phyloP scores from a whole-genome alignment of 148 eudicot genomes.

The Vaccinium darrowii region DNA sequence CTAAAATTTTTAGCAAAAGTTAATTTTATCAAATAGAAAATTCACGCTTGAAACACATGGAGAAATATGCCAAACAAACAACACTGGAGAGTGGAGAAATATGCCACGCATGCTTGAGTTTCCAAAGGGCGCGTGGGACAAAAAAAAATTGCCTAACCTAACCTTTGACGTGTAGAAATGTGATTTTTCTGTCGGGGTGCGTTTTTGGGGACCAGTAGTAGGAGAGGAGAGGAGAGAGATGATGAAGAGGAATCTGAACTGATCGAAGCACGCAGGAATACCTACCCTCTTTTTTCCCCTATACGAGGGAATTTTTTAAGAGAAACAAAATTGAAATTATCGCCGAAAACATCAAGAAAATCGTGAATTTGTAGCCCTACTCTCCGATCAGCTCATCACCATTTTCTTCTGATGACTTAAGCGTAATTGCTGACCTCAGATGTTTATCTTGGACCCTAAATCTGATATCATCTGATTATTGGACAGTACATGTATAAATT shows the following conservation, averaged over 20 bases:
- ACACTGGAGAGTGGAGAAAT: no score
- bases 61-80: no score
- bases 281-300: not conserved
- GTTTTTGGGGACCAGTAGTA: not conserved
- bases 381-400: not conserved
- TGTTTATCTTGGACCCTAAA: not conserved
- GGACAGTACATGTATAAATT: not conserved
- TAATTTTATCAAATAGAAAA: no score
- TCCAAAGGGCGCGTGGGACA: not conserved
- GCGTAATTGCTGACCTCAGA: not conserved
- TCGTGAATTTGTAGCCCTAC: conserved; percentile 5
- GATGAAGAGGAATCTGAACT: conserved; percentile 3
- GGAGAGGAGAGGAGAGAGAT: not conserved
- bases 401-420: not conserved
- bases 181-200: not conserved
- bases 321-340: not conserved
- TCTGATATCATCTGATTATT: not conserved
- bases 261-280: not conserved
- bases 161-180: not conserved
- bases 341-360: not conserved
- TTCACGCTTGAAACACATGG: no score
- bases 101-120: not conserved
- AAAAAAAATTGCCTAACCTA: not conserved
- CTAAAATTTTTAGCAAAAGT: no score
- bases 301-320: not conserved